Evolutionary conservation across 2,329 filamentous ascomycete genomes (phyloP), one percentile per base, ranked within the genome.

Genomic region (Pleomassaria siparia): DNA sequence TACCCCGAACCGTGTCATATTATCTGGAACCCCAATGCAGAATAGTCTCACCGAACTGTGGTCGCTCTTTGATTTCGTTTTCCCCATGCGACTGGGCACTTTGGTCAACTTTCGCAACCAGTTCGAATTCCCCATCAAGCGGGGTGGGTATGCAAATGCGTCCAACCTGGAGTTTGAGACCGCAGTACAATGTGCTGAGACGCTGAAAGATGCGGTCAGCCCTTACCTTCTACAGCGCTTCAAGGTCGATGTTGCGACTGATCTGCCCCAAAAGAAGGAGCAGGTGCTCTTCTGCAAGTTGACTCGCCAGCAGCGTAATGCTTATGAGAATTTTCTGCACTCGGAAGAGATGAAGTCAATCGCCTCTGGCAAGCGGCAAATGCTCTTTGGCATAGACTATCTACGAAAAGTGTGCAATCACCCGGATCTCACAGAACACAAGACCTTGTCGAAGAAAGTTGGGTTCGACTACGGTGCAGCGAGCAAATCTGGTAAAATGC

Each of bases 61-160:
- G 92, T 97, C 92, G 0, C 75, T 99, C 0, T 97, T 99, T 64
- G 95, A 99, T 67, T 99, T 99, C 64, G 87, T 97, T 47, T 97
- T 91, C 53, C 94, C 95, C 0, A 96, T 97, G 89, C 87, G 91
- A 12, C 75, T 99, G 5, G 95, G 94, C 0, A 96, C 89, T 0
- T 77, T 97, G 11, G 88, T 96, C 48, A 90, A 88, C 54, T 99
- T 99, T 67, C 84, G 91, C 37, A 86, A 86, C 50, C 86, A 95
- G 51, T 97, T 99, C 55, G 94, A 97, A 65, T 87, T 95, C 29
- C 94, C 94, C 0, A 99, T 99, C 67, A 87, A 86, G 49, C 83
- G 91, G 43, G 95, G 95, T 37, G 94, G 94, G 4, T 97, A 97
- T 70, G 91, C 91, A 7, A 96, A 95, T 69, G 94, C 94, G 2